phyloP scores from a whole-genome alignment of 2,329 filamentous ascomycete genomes.

The Venturiaceae sp. region DNA sequence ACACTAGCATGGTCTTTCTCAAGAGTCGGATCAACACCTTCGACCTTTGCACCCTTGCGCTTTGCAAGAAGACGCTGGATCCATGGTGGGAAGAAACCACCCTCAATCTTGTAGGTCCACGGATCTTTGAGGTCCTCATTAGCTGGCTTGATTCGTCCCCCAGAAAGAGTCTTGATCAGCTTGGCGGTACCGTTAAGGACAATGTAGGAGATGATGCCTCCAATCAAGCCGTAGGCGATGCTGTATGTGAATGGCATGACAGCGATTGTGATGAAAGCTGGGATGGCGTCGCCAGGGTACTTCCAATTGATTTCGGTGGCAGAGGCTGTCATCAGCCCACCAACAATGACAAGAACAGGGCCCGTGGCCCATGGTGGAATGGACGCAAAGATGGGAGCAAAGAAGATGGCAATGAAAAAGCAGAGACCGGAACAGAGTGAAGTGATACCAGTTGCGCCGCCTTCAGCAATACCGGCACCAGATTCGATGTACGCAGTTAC shows the following conservation, averaged over 20 bases:
- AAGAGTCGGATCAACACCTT: neutral
- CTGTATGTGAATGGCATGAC: constrained; percentile 88
- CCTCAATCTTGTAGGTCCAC: constrained; percentile 70
- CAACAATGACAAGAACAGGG: constrained; percentile 68
- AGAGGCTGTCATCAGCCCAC: constrained; percentile 74
- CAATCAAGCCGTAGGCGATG: constrained; percentile 79
- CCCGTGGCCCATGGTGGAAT: constrained; percentile 87
- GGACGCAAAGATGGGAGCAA: constrained; percentile 81
- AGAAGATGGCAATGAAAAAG: constrained; percentile 83
- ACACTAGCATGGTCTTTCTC: neutral
- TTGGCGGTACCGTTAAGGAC: constrained; percentile 64
- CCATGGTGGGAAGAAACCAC: constrained; percentile 69
- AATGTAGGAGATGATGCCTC: constrained; percentile 67
- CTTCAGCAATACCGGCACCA: constrained; percentile 83
- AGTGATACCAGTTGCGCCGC: constrained; percentile 76
- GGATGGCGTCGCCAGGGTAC: constrained; percentile 74
- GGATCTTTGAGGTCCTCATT: constrained; percentile 69
- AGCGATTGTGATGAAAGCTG: constrained; percentile 74
- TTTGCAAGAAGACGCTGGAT: constrained; percentile 38
- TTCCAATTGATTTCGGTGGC: constrained; percentile 82
- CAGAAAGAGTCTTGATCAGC: constrained; percentile 54
- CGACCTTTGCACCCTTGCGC: neutral
- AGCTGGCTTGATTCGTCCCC: constrained; percentile 61
- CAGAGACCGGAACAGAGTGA: constrained; percentile 68
- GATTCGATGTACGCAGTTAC: constrained; percentile 84